These are phyloP conservation scores for Pichia kluyveri DNA, from an alignment of 805 yeast genomes.

Conservation along the genomic window DNA sequence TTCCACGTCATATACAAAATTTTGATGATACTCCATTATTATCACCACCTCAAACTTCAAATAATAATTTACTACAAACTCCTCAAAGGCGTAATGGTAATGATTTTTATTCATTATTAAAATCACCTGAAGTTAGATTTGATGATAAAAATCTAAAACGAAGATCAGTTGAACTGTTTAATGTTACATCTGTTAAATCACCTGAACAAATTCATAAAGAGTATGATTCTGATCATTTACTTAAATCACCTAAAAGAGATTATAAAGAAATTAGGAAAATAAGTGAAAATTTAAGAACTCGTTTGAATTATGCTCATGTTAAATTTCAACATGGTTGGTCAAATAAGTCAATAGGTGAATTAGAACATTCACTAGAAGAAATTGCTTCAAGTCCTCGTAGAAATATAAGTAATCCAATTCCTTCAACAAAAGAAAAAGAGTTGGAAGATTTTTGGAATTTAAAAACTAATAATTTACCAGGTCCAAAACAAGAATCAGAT, in stretches of 20 bases:
- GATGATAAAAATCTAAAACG: constrained; percentile 16
- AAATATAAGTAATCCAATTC: background rate
- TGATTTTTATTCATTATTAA: constrained; percentile 28
- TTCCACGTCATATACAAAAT: constrained; percentile 8
- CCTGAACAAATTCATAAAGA: constrained; percentile 15
- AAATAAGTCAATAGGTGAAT: constrained; percentile 20
- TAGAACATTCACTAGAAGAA: constrained; percentile 20
- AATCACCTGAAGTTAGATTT: constrained; percentile 25
- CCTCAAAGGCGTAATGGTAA: constrained; percentile 22
- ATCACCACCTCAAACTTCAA: constrained; percentile 22
- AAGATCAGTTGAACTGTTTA: constrained; percentile 25
- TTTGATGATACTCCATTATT: constrained; percentile 25
- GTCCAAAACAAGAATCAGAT: background rate
- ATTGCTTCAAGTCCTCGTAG: constrained; percentile 12
- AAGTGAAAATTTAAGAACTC: constrained; percentile 27
- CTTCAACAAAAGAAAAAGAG: constrained; percentile 1
- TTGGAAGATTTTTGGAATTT: constrained; percentile 23
- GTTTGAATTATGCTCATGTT: constrained; percentile 28
- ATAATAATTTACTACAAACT: constrained; percentile 11
- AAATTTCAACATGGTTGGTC: constrained; percentile 31
- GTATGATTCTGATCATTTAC: constrained; percentile 5
- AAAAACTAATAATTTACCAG: constrained; percentile 19
- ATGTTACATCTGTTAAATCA: constrained; percentile 18
- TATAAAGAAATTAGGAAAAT: constrained; percentile 28
- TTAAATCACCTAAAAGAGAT: constrained; percentile 13